A percentile compares a stretch with the other conserved stretches of the same genome.
Conservation (phyloP, 2,329 filamentous ascomycete genomes). For the Arthrobotrys entomopaga region DNA sequence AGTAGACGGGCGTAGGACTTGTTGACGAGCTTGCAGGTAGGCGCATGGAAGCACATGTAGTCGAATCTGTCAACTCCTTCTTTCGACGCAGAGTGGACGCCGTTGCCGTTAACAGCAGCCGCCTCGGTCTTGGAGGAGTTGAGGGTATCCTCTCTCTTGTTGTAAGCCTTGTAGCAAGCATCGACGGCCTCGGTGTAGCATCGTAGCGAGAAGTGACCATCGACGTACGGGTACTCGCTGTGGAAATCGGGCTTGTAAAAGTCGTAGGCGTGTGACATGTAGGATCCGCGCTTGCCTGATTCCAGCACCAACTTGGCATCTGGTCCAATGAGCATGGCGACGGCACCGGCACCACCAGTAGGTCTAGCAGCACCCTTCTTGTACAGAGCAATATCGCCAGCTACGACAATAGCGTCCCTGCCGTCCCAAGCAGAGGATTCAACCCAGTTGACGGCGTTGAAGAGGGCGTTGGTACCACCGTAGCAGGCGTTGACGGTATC, state of each 20-base stretch:
- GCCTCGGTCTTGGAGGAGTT: constrained; percentile 66
- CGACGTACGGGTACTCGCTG: constrained; percentile 86
- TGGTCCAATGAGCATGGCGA: constrained; percentile 81
- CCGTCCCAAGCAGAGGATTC: constrained; percentile 90
- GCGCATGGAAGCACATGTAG: constrained; percentile 83
- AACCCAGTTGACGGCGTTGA: constrained; percentile 86
- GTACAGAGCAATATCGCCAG: constrained; percentile 85
- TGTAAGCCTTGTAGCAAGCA: constrained; percentile 82
- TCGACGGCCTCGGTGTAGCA: constrained; percentile 86
- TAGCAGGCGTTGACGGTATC: constrained; percentile 88
- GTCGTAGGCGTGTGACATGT: constrained; percentile 86
- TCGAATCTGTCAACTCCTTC: constrained; percentile 81
- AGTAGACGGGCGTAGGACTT: constrained; percentile 85
- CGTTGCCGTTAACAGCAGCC: constrained; percentile 61
- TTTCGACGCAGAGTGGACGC: constrained; percentile 65
- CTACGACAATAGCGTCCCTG: constrained; percentile 80
- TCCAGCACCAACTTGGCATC: constrained; percentile 80
- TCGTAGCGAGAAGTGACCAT: constrained; percentile 82
- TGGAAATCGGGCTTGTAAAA: constrained; percentile 91
- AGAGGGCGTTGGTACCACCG: constrained; percentile 83
- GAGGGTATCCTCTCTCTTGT: constrained; percentile 74
- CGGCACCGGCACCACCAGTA: constrained; percentile 80
- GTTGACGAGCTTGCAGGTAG: constrained; percentile 85
- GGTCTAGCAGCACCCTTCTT: constrained; percentile 84
- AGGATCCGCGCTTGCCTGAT: constrained; percentile 80